Percentiles rank a stretch among this genome's conserved stretches.
Conservation (phyloP, 2,329 filamentous ascomycete species). For the Fusarium falciforme region DNA sequence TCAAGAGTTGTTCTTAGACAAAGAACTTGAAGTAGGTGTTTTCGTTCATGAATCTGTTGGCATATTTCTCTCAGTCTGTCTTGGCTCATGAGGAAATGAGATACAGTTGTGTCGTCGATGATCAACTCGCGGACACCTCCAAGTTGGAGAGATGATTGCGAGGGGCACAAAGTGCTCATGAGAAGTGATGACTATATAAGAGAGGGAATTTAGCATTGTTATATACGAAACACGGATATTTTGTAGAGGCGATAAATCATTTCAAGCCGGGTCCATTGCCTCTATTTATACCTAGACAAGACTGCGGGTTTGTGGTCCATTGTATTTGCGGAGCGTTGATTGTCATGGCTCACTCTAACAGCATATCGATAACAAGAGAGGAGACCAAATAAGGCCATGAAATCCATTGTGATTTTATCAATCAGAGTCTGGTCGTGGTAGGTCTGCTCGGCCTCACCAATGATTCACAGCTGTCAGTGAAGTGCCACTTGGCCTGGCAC, state of each 20-base stretch:
- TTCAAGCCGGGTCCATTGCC: not conserved
- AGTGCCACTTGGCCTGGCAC: not conserved
- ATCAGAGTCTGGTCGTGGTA: not conserved
- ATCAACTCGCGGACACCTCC: not conserved
- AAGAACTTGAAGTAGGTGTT: not conserved
- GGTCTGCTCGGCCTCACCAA: not conserved
- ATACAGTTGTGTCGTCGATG: not conserved
- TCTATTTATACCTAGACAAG: not conserved
- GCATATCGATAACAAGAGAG: not conserved
- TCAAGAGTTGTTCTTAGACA: not conserved
- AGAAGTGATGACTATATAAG: not conserved
- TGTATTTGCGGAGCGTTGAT: not conserved
- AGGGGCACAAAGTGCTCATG: not conserved
- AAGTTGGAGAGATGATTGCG: not conserved
- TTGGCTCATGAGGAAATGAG: not conserved
- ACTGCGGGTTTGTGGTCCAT: not conserved
- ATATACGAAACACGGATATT: not conserved
- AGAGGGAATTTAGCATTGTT: not conserved
- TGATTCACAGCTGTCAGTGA: not conserved
- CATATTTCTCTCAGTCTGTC: not conserved
- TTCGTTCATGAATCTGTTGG: not conserved
- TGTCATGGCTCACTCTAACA: not conserved
- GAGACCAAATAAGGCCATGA: not conserved
- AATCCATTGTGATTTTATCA: not conserved
- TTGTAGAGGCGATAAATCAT: no score